Conservation (phyloP, 2,329 filamentous ascomycete species). For the Penicillium oxalicum region DNA sequence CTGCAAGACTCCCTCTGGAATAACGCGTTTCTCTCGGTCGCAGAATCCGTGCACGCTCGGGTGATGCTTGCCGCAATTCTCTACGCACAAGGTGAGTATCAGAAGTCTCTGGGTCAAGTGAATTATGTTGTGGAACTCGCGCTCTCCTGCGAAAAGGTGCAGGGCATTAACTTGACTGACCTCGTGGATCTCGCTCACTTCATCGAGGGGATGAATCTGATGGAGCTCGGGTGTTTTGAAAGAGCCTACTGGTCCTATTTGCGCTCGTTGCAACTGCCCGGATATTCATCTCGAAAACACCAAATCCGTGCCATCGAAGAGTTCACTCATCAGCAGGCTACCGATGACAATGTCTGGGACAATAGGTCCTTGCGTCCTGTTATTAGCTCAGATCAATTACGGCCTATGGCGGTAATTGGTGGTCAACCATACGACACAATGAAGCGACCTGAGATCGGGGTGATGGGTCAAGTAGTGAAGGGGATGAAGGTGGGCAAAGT, state of each 20-base stretch:
- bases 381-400: neutral
- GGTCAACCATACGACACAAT: too few relatives aligned
- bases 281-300: conserved; percentile 13
- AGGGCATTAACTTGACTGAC: neutral
- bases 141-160: neutral
- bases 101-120: conserved; percentile 8
- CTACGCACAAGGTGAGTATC: conserved; percentile 6
- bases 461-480: neutral
- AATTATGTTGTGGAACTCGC: conserved; percentile 2
- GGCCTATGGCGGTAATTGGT: neutral
- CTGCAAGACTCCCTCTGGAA: conserved; percentile 2
- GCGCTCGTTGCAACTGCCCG: conserved; percentile 10
- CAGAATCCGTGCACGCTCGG: conserved; percentile 11
- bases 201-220: conserved; percentile 15
- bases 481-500: too few relatives aligned
- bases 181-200: conserved; percentile 16
- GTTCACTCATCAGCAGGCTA: conserved; percentile 3
- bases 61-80: conserved; percentile 14
- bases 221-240: conserved; percentile 9
- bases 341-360: neutral
- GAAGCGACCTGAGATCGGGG: too few relatives aligned
- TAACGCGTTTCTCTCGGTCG: conserved; percentile 5
- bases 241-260: conserved; percentile 16
- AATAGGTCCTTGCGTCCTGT: conserved; percentile 5
- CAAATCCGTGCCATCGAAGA: conserved; percentile 10